Percentiles rank a stretch among this genome's conserved stretches.
These are phyloP conservation scores for Diaporthe longicolla DNA, from an alignment of 2,329 filamentous ascomycete genomes.

Conservation along the genomic window DNA sequence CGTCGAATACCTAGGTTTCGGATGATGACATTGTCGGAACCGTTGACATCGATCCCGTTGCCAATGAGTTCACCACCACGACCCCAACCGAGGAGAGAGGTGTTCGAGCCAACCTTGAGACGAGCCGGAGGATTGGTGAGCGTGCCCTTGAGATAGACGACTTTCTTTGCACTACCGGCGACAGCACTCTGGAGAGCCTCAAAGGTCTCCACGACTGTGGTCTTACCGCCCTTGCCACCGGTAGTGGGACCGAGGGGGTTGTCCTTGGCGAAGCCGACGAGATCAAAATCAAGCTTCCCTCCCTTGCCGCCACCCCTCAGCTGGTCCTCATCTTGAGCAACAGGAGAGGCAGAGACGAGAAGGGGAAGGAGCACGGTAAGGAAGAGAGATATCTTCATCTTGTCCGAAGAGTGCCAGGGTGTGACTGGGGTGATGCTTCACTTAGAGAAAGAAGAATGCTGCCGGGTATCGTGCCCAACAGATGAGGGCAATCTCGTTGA, in stretches of 20 bases:
- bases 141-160: conserved; percentile 11
- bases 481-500: not conserved
- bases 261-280: conserved; percentile 18
- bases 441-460: not conserved
- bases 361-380: not conserved
- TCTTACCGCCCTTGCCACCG: conserved; percentile 1
- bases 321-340: not conserved
- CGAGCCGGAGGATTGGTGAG: conserved; percentile 15
- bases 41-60: conserved; percentile 9
- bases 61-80: conserved; percentile 8
- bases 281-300: not conserved
- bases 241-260: conserved; percentile 18
- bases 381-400: conserved; percentile 27
- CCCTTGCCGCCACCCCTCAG: not conserved
- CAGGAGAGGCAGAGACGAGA: not conserved
- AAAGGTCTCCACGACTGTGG: not conserved
- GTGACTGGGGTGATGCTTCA: not conserved
- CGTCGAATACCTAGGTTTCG: conserved; percentile 13
- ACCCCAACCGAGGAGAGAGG: conserved; percentile 14
- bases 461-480: too few relatives aligned
- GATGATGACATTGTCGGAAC: conserved; percentile 14
- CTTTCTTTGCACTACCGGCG: not conserved
- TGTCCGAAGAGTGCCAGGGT: not conserved
- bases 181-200: conserved; percentile 12
- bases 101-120: conserved; percentile 16